phyloP scores from a whole-genome alignment of 2,329 filamentous ascomycete genomes.

The Penicillium sp. region DNA sequence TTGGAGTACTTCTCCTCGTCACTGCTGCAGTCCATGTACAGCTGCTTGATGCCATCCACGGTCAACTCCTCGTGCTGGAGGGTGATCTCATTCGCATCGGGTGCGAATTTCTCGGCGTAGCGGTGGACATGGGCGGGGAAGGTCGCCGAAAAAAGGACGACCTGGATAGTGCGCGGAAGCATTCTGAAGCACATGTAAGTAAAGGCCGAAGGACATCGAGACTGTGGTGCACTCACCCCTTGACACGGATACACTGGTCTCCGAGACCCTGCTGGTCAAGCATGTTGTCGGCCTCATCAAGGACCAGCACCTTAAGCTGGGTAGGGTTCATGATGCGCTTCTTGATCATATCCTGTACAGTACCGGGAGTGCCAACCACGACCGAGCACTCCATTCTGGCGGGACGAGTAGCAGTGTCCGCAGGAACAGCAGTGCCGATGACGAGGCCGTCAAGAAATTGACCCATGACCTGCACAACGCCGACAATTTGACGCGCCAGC shows the following conservation, averaged over 20 bases:
- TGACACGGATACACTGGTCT: conserved; percentile 89
- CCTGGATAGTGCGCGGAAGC: conserved; percentile 71
- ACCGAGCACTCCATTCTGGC: conserved; percentile 69
- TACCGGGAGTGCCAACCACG: conserved; percentile 90
- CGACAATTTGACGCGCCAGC: conserved; percentile 87
- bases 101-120: conserved; percentile 81
- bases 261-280: conserved; percentile 90
- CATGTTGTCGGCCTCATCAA: conserved; percentile 99
- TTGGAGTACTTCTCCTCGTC: conserved; percentile 82
- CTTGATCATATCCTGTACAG: conserved; percentile 80
- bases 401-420: conserved; percentile 63
- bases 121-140: conserved; percentile 79
- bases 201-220: neutral
- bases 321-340: conserved; percentile 68
- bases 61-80: conserved; percentile 87
- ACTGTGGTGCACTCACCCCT: conserved; percentile 56
- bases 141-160: conserved; percentile 92
- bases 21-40: conserved; percentile 87
- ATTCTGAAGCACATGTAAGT: conserved; percentile 51
- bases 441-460: conserved; percentile 71
- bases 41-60: conserved; percentile 93
- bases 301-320: conserved; percentile 73
- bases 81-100: conserved; percentile 78
- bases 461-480: conserved; percentile 78
- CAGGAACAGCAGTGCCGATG: conserved; percentile 78